Evolutionary conservation across 2,329 filamentous ascomycete genomes (phyloP).

Genomic region (Diplodia seriata): DNA sequence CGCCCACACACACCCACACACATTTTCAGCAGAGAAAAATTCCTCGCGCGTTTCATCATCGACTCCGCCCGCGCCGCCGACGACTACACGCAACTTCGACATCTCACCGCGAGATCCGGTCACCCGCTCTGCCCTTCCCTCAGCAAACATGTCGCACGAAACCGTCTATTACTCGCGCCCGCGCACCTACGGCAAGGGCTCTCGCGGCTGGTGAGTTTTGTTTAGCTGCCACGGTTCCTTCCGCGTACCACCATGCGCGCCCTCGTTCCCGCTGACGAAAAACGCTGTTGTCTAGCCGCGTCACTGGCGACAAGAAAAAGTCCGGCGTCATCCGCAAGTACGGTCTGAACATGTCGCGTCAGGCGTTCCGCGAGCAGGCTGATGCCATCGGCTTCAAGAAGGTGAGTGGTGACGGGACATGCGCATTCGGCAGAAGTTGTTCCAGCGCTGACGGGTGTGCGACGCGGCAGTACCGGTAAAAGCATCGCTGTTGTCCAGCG

Average conservation of each 20-base stretch:
- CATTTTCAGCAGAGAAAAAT: not conserved
- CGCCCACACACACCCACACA: not conserved
- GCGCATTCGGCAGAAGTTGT: too few relatives aligned
- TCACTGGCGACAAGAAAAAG: conserved; percentile 30
- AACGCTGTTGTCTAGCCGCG: not conserved
- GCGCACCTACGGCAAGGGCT: conserved; percentile 95
- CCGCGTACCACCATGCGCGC: too few relatives aligned
- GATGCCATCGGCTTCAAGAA: conserved; percentile 73
- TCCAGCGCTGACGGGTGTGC: too few relatives aligned
- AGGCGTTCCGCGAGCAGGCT: conserved; percentile 74
- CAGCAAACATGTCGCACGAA: conserved; percentile 81
- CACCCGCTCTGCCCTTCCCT: not conserved
- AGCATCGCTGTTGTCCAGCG: too few relatives aligned
- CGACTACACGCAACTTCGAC: not conserved
- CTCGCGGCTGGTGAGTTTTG: conserved; percentile 81
- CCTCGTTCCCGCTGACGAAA: too few relatives aligned
- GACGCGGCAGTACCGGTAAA: too few relatives aligned
- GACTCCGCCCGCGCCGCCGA: too few relatives aligned
- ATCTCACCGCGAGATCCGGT: not conserved
- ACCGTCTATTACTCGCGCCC: conserved; percentile 99
- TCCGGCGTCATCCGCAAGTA: conserved; percentile 99
- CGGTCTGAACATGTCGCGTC: conserved; percentile 83
- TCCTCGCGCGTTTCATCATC: not conserved
- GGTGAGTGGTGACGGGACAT: conserved; percentile 52
- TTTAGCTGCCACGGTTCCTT: too few relatives aligned